Conservation (phyloP, 148 eudicot genomes). For the Tetragonia tetragonoides region DNA sequence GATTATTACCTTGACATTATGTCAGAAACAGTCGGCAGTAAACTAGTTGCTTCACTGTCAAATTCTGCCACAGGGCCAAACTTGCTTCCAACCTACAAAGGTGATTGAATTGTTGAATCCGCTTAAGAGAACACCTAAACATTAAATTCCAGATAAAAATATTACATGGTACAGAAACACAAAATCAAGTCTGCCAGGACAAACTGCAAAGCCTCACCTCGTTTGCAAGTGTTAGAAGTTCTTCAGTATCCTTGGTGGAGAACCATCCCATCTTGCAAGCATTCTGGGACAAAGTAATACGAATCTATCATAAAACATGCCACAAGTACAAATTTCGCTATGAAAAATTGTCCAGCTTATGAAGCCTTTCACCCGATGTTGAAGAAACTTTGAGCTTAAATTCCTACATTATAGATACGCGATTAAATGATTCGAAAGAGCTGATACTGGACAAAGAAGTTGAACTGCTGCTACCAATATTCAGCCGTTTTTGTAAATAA, state of each 20-base stretch:
- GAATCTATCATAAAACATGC: slow-evolving; percentile 4
- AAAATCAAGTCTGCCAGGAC: neutral
- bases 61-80: slow-evolving; percentile 44
- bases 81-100: slow-evolving; percentile 41
- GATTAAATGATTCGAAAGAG: neutral
- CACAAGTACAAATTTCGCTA: neutral
- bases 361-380: neutral
- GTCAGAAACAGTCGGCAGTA: slow-evolving; percentile 45
- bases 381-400: neutral
- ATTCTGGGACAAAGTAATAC: slow-evolving; percentile 39
- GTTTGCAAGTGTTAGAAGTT: slow-evolving; percentile 58
- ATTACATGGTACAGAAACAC: neutral
- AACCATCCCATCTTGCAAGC: slow-evolving; percentile 88
- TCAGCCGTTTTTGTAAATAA: too few species aligned
- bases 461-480: too few species aligned
- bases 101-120: slow-evolving; percentile 2
- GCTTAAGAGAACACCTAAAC: neutral
- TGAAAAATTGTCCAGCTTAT: neutral
- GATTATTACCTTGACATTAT: slow-evolving; percentile 56
- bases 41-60: slow-evolving; percentile 34
- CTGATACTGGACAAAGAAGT: neutral
- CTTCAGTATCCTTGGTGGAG: slow-evolving; percentile 46
- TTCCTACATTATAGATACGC: neutral
- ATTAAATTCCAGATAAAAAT: neutral
- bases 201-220: slow-evolving; percentile 44